A percentile compares a stretch with the other conserved stretches of the same genome.
phyloP scores from a whole-genome alignment of 2,329 filamentous ascomycete species.

The Trichoderma cornu-damae region DNA sequence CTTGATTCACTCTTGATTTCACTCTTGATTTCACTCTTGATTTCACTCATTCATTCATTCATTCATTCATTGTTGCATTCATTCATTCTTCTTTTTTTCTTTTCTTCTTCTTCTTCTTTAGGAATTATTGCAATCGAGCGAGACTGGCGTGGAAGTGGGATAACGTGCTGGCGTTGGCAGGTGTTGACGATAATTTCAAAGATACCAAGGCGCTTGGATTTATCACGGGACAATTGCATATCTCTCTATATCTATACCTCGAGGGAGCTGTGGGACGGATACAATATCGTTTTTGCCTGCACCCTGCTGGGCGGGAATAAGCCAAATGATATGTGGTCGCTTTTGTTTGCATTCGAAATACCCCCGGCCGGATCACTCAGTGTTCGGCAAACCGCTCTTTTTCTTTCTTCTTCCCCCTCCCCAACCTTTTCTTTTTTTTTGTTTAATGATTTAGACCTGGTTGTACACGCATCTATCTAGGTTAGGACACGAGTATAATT shows the following conservation, averaged over 20 bases:
- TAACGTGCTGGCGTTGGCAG: slow-evolving; percentile 17
- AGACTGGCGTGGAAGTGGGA: neutral
- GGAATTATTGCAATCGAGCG: slow-evolving; percentile 6
- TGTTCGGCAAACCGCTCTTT: neutral
- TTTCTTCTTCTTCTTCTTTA: neutral
- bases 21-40: too few relatives aligned
- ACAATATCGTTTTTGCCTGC: neutral
- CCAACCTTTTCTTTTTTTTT: neutral
- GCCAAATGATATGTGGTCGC: neutral
- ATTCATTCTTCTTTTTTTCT: too few relatives aligned
- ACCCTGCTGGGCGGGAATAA: slow-evolving; percentile 12
- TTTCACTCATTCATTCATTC: too few relatives aligned
- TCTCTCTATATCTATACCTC: slow-evolving; percentile 5
- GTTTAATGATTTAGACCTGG: neutral
- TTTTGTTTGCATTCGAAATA: slow-evolving; percentile 11
- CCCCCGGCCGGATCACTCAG: neutral
- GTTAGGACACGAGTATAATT: neutral
- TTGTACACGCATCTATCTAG: slow-evolving; percentile 7
- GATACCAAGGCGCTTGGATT: slow-evolving; percentile 17
- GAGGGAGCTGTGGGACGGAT: neutral
- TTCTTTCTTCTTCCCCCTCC: neutral
- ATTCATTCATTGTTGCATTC: too few relatives aligned
- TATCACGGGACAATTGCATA: slow-evolving; percentile 5
- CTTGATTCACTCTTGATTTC: too few relatives aligned
- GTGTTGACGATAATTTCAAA: slow-evolving; percentile 19